phyloP scores from a whole-genome alignment of 2,329 filamentous ascomycete genomes.

The Didymella sp. region DNA sequence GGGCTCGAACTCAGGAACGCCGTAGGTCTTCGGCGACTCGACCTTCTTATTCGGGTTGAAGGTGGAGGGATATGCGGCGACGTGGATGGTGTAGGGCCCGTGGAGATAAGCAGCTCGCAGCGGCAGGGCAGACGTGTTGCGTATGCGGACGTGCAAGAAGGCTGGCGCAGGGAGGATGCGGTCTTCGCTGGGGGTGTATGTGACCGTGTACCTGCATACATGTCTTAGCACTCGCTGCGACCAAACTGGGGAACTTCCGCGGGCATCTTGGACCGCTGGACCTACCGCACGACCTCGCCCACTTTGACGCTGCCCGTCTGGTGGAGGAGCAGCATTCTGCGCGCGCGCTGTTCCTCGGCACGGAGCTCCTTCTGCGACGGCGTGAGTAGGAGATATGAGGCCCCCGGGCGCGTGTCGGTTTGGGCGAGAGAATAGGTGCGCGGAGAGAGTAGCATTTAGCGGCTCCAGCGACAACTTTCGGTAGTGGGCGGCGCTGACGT shows the following conservation, averaged over 20 bases:
- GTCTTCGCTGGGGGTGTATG: conserved; percentile 87
- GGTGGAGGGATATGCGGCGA: conserved; percentile 80
- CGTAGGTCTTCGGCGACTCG: conserved; percentile 71
- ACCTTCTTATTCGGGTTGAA: conserved; percentile 86
- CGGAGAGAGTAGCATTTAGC: conserved; percentile 53
- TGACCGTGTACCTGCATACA: conserved; percentile 72
- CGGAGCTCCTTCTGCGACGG: conserved; percentile 45
- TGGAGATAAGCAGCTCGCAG: conserved; percentile 95
- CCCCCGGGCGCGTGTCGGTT: conserved; percentile 33
- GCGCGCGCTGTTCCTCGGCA: conserved; percentile 41
- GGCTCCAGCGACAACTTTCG: conserved; percentile 33
- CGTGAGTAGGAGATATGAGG: conserved; percentile 45
- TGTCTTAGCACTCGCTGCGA: conserved; percentile 20
- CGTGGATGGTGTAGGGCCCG: conserved; percentile 89
- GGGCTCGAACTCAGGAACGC: conserved; percentile 89
- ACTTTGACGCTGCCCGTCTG: conserved; percentile 92
- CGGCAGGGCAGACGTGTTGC: conserved; percentile 89
- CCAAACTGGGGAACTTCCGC: conserved; percentile 17
- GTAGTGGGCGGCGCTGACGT: conserved; percentile 22
- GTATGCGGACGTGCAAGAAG: conserved; percentile 82
- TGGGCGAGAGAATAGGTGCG: conserved; percentile 50
- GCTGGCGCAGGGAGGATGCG: conserved; percentile 87
- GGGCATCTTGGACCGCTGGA: conserved; percentile 6
- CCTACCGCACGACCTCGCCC: conserved; percentile 87
- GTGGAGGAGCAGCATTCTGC: conserved; percentile 83